Evolutionary conservation across 2,329 filamentous ascomycete species (phyloP).

Genomic region (Diaporthe sp.): DNA sequence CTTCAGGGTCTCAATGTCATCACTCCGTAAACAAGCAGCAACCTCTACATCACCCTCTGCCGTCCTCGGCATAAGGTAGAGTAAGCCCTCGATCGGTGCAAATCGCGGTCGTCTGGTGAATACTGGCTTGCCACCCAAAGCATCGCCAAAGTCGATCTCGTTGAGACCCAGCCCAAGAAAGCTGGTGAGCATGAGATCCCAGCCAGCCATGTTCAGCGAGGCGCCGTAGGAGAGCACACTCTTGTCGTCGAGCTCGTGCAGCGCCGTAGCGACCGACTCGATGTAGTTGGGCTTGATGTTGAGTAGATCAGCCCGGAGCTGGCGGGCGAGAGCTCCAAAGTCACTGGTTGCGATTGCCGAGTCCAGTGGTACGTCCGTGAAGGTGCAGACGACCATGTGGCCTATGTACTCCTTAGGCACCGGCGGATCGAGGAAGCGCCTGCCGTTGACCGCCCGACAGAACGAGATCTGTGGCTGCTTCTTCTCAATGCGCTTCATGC

Average conservation of each 20-base stretch:
- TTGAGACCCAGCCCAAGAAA: conserved; percentile 26
- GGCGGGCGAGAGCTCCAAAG: conserved; percentile 14
- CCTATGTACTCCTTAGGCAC: conserved; percentile 31
- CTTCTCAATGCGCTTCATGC: conserved; percentile 28
- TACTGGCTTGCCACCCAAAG: conserved; percentile 25
- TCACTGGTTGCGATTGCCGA: conserved; percentile 1
- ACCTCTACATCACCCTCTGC: conserved; percentile 21
- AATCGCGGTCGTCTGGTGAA: conserved; percentile 33
- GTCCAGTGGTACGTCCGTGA: conserved; percentile 19
- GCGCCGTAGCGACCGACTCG: conserved; percentile 33
- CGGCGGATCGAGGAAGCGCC: conserved; percentile 23
- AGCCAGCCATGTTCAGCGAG: conserved; percentile 13
- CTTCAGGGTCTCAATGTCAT: conserved; percentile 28
- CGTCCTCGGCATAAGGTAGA: conserved; percentile 36
- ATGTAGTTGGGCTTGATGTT: conserved; percentile 19
- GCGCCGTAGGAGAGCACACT: conserved; percentile 21
- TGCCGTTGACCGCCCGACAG: conserved; percentile 30
- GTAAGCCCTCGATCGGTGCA: conserved; percentile 23
- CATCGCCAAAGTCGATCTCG: conserved; percentile 24
- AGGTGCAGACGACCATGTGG: conserved; percentile 27
- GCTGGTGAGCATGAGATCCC: conserved; percentile 33
- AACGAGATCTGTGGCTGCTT: conserved; percentile 18
- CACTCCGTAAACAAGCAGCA: conserved; percentile 23
- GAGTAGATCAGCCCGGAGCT: conserved; percentile 24
- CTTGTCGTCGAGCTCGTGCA: conserved; percentile 35